Conservation (phyloP, 2,329 filamentous ascomycete genomes). For the Dactylellina sp. region DNA sequence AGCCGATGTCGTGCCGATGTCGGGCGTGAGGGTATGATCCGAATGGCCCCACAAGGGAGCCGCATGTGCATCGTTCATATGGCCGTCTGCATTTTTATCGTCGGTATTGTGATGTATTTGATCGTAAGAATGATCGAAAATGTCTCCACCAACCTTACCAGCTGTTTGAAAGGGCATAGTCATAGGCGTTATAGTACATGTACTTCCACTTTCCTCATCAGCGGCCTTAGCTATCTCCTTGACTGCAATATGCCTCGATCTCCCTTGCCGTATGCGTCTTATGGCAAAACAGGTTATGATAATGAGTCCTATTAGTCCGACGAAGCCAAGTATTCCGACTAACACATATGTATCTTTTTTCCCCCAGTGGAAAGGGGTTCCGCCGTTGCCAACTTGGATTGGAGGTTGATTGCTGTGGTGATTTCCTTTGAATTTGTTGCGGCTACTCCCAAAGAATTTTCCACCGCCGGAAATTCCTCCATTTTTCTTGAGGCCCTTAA, state of each 20-base stretch:
- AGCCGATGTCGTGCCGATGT: neutral
- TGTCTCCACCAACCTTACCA: neutral
- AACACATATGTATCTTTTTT: constrained; percentile 5
- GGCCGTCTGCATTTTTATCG: too few relatives aligned
- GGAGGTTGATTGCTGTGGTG: constrained; percentile 13
- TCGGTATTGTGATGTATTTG: too few relatives aligned
- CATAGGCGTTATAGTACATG: neutral
- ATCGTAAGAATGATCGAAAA: too few relatives aligned
- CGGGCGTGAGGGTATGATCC: constrained; percentile 15
- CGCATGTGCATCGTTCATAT: neutral
- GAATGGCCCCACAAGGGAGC: constrained; percentile 16
- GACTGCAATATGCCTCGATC: neutral
- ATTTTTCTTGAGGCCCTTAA: neutral
- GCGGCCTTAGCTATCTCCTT: neutral
- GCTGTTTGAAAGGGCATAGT: neutral
- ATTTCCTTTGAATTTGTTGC: neutral
- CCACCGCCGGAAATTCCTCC: constrained; percentile 7
- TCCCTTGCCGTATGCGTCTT: neutral
- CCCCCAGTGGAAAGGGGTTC: neutral
- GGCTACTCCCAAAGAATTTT: neutral
- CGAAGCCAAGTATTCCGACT: constrained; percentile 9
- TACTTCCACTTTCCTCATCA: neutral
- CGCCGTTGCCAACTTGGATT: neutral
- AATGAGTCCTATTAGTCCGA: constrained; percentile 9
- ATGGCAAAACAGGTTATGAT: neutral